Evolutionary conservation across 768 basidiomycete genomes (phyloP), one percentile per base, ranked within the genome.

Genomic region (Amanita exitialis): DNA sequence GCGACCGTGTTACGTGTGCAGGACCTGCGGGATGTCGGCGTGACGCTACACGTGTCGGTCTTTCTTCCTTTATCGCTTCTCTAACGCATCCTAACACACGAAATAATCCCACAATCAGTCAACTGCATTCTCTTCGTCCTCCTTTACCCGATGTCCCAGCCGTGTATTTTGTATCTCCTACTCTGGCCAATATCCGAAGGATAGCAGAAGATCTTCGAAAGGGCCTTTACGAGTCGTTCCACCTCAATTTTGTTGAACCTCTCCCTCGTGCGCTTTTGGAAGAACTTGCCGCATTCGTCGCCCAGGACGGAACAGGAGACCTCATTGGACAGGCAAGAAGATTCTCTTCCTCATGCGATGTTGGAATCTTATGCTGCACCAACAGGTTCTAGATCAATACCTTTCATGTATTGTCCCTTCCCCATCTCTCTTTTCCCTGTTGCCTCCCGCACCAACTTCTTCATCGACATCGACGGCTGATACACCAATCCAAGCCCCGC

Each of bases 1-100:
- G 96, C 96, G 13, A 98, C 95, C 1, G 87, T 92, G 16, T 69
- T 99, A 56, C 82, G 94, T 49, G 96, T 99, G 6, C 94, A 97
- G 66, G 96, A 98, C 69, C 74, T 99, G 55, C 79, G 96, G 51
- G 95, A 98, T 61, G 89, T 90, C 44, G 96, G 96, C 28, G 93
- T 99, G 37, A 99, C 96, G 7, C 75, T 99, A 53, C 96, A 99
- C 70, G 92, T 98, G 94, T 97, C 72, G 59, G 90, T 71, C 49
- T 55, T 44, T 42, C 50, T 55, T 44, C 41, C 50, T 12, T 30
- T 12, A 30, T 30, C 10, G 9, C 30, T 30, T 10, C 27, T 50
- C 49, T 42, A 27, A 23, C 10, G 15, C 47, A 39, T 48, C 58
- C 16, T 10, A 9, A 53, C 20, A 50, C 9, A 28, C 13, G n/a